Evolutionary conservation across 148 eudicot species (phyloP).

Genomic region (Persicaria tinctoria): DNA sequence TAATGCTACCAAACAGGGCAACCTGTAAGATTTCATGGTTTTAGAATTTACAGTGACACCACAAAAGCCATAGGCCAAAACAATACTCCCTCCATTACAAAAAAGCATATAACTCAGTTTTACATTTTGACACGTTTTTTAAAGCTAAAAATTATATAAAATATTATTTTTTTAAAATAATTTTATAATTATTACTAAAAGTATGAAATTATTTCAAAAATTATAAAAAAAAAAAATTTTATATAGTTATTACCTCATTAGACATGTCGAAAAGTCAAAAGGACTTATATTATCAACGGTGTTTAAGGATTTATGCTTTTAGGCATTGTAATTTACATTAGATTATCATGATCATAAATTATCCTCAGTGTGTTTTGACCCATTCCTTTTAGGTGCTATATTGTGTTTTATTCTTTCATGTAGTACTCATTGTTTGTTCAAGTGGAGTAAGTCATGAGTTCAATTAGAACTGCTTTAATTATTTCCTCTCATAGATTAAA

Average conservation of each 20-base stretch:
- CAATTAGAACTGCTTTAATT: neutral
- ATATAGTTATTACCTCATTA: no score
- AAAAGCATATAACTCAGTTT: neutral
- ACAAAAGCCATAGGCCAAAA: no score
- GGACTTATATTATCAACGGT: no score
- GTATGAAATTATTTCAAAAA: neutral
- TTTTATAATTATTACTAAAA: neutral
- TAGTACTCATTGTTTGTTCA: neutral
- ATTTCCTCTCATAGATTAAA: neutral
- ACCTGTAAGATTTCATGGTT: constrained; percentile 29
- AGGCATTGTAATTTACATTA: no score
- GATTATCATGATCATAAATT: neutral
- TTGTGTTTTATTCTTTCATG: neutral
- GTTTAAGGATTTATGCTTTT: neutral
- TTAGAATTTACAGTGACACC: neutral
- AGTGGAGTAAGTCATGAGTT: neutral
- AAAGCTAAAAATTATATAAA: no score
- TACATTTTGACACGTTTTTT: no score
- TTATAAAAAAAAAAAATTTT: neutral
- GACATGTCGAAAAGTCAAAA: no score
- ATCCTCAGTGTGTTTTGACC: neutral
- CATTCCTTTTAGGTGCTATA: neutral
- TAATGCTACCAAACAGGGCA: constrained; percentile 36
- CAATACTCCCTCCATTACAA: constrained; percentile 10
- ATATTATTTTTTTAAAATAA: neutral